phyloP scores from a whole-genome alignment of 441 rosid genomes.

The Populus hybrid region DNA sequence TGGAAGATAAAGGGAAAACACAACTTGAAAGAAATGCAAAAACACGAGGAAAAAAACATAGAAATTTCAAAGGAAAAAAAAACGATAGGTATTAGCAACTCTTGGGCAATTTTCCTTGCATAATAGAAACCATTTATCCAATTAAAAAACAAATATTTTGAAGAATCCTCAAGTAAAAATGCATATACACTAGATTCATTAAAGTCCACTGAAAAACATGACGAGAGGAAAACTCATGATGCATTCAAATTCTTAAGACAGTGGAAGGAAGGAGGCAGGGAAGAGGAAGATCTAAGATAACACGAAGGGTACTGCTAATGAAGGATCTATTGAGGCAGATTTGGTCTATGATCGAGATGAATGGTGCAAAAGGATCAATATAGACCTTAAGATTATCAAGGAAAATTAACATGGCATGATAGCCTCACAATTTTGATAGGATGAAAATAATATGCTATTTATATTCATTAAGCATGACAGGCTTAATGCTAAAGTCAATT shows the following conservation, averaged over 20 bases:
- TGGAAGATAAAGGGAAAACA: background rate
- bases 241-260: background rate
- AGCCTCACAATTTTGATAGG: background rate
- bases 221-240: background rate
- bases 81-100: background rate
- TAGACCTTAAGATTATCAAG: background rate
- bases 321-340: background rate
- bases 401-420: background rate
- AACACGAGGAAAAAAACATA: background rate
- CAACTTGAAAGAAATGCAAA: background rate
- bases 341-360: background rate
- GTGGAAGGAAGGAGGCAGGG: background rate
- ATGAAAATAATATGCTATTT: background rate
- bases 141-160: too few relatives aligned
- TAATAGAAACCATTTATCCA: too few relatives aligned
- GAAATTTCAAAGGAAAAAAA: background rate
- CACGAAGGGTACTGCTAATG: background rate
- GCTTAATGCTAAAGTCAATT: background rate
- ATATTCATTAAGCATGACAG: background rate
- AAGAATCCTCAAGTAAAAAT: too few relatives aligned
- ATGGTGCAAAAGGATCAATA: background rate
- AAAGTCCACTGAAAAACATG: too few relatives aligned
- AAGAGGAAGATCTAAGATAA: background rate
- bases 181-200: too few relatives aligned
- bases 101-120: too few relatives aligned